Conservation (phyloP, 2,329 filamentous ascomycete genomes). For the Paecilomyces niveus region DNA sequence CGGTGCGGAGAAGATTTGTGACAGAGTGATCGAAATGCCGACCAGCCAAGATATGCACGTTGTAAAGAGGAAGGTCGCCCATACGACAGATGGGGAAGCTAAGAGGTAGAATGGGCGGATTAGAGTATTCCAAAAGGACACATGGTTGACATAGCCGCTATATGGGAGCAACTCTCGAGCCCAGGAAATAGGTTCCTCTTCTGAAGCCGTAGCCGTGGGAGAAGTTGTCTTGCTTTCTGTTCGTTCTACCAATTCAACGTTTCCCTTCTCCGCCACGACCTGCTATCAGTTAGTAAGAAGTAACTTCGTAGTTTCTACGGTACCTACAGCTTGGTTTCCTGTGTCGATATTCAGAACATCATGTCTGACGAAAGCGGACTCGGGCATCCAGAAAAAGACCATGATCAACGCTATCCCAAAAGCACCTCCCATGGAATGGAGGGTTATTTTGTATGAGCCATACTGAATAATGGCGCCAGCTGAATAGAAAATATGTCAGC, state of each 20-base stretch:
- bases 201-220: not conserved
- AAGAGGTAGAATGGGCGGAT: constrained; percentile 30
- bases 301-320: not conserved
- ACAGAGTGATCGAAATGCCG: constrained; percentile 23
- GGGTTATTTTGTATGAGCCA: constrained; percentile 23
- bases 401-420: constrained; percentile 31
- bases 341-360: constrained; percentile 31
- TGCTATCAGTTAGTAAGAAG: not conserved
- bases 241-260: constrained; percentile 16
- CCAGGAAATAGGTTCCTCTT: constrained; percentile 18
- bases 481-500: constrained; percentile 5
- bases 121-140: constrained; percentile 31
- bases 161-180: constrained; percentile 26
- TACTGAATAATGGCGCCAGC: constrained; percentile 34
- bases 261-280: constrained; percentile 11
- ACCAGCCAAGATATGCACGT: constrained; percentile 30
- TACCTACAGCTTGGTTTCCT: constrained; percentile 16
- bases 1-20: constrained; percentile 30
- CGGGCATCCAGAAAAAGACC: constrained; percentile 38
- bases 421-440: constrained; percentile 36
- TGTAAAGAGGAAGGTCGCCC: constrained; percentile 34
- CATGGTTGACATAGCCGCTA: constrained; percentile 31
- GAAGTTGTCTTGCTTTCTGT: constrained; percentile 7
- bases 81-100: constrained; percentile 30
- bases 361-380: constrained; percentile 28